Base-by-base conservation (phyloP, 257 asterid species). In the Primulina huaijiensis region DNA sequence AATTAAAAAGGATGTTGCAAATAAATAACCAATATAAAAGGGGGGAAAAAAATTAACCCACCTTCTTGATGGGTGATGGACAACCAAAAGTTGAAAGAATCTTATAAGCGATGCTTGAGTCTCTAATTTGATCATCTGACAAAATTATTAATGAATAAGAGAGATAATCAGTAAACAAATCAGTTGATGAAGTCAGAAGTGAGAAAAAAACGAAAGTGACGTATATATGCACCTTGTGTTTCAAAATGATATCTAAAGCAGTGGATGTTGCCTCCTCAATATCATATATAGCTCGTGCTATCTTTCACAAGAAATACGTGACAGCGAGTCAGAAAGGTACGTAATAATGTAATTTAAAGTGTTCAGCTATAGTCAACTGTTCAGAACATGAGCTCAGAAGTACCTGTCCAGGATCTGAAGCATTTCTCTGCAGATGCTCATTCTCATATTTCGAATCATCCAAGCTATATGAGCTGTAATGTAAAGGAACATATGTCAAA, bases 31-130 rank as follows among this genome's bases (percentile, higher is more conserved):
- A 43, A 56, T 53, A 56, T 27, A 66, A 30, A 69, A 43, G 59
- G 31, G 50, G 33, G 16, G 50, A 64, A 56, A 56, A 55, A 12
- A 56, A 30, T 65, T 16, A n/a, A 73, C 74, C 65, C 77, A 89
- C 99, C 97, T 84, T 82, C 87, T 86, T 43, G 99, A 90, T 19
- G 99, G 99, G 81, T 94, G 99, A 85, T 94, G 97, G 69, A 86
- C 88, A 76, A 85, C 96, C 81, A 91, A 81, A 84, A 94, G 92
- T 75, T 94, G 97, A 74, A 94, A 81, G 82, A 94, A 91, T 72
- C 80, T 86, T 63, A 85, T 72, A 64, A 94, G 86, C 5, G 95
- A 82, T 38, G 88, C 88, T 63, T 76, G 84, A 75, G 89, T 89
- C 67, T 83, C 89, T 58, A 89, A 46, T 74, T 88, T 94, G 78